Percentiles rank a stretch among this genome's conserved stretches.
Conservation (phyloP, 345 rosid genomes). For the Pistacia atlantica region DNA sequence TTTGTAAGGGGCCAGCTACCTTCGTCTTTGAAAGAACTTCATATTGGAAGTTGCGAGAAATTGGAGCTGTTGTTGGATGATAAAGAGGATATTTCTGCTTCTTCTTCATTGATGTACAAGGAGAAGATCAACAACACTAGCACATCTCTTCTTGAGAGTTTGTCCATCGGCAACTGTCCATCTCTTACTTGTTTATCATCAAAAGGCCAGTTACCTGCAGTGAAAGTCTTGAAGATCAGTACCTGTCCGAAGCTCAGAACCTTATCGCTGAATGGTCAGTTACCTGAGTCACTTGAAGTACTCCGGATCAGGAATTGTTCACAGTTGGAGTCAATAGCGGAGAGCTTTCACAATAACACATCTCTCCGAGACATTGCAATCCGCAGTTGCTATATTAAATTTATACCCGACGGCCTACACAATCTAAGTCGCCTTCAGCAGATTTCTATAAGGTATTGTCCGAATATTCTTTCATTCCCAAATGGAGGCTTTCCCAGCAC, state of each 20-base stretch:
- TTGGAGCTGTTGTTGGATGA: background rate
- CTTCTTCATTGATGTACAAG: no score
- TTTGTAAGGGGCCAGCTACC: background rate
- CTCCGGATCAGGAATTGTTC: background rate
- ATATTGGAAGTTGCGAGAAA: background rate
- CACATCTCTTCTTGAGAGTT: background rate
- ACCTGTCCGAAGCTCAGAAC: slow-evolving; percentile 16
- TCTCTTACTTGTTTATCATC: background rate
- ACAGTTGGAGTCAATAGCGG: background rate
- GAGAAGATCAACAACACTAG: background rate
- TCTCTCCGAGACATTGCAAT: background rate
- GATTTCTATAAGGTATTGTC: background rate
- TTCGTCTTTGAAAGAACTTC: background rate
- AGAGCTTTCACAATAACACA: background rate
- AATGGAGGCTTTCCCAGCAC: background rate
- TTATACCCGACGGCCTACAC: background rate
- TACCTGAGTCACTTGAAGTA: background rate
- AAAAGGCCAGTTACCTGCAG: background rate
- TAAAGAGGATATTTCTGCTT: background rate
- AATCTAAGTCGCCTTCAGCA: background rate
- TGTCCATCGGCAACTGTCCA: background rate
- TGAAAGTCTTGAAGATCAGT: background rate
- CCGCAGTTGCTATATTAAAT: background rate
- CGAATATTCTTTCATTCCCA: background rate
- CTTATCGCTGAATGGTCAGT: background rate